Evolutionary conservation across 2,329 filamentous ascomycete species (phyloP), one percentile per base, ranked within the genome.

Genomic region (Domatiomyces globalis): DNA sequence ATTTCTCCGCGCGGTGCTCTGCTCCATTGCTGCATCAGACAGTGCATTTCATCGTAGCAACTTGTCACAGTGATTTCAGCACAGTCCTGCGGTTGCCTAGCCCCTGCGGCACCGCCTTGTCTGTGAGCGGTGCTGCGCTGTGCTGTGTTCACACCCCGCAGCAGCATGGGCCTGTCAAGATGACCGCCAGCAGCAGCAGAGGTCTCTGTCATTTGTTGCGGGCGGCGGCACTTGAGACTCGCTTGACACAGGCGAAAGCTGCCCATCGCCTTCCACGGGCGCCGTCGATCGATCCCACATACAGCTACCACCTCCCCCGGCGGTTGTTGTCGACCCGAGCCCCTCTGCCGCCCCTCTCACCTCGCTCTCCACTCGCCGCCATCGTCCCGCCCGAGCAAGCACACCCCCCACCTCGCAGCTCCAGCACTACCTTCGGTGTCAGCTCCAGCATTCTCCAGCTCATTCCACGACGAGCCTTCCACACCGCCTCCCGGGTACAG

Each of bases 241-340:
- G 47, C 25, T 18, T 51, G 19, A 55, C 52, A 45, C 46, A 48
- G 49, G 49, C 55, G 6, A 49, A 50, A 51, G 36, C 52, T 55
- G 22, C 43, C 52, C 45, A 22, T 44, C 19, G 49, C 29, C 19
- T 44, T 27, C 33, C 42, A 53, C 39, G 45, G 45, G 46, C 56
- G 46, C 48, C 18, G 27, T 54, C 49, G 25, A 43, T 43, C 29
- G 49, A 54, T 48, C 49, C 49, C 15, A 51, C 44, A 42, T 59
- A 58, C 51, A 56, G 45, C 53, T 61, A 61, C 42, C 58, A 61
- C 44, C 17, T 58, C 12, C 58, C 58, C 10, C 50, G 55, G 45
- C 54, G 58, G 54, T 33, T 33, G 12, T 22, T 22, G 10, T 18
- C 27, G 10, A 47, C 27, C 8, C 17, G 10, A 33, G 45, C 45